Base-by-base conservation (phyloP, 345 rosid species). In the Crucihimalaya himalaica region DNA sequence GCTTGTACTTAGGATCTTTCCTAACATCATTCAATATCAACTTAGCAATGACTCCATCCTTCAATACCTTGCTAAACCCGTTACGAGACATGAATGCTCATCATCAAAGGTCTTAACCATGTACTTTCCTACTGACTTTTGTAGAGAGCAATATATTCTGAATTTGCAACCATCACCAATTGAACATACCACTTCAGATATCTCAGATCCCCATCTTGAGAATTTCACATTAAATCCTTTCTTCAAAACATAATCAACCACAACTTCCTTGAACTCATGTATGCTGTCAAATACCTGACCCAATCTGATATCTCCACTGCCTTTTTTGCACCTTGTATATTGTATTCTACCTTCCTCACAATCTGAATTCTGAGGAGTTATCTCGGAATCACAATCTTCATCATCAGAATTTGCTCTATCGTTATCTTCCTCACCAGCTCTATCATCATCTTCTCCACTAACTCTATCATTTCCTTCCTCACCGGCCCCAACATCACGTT, bases 41-140 rank as follows among this genome's bases (percentile, higher is more conserved):
- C 6, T 67, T 35, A 0, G 27, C 25, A n/a, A 53, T 52, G 5
- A 66, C 1, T 2, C 4, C 0, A 3, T 4, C 27, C 3, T 23
- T 66, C 2, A 52, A 2, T 0, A 51, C 32, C 2, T 37, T 66
- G 23, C 7, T 20, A 13, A 6, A 66, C 0, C 16, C 28, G 0
- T 58, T 16, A 0, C 19, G 6, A 2, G 19, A 12, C 27, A 34
- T 2, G 63, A 1, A 58, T 35, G 16, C 3, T 5, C 1, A 5
- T 16, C 25, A 34, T 5, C 16, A 9, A 57, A 0, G n/a, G 16
- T 18, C 0, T 57, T 32, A 2, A 57, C n/a, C 25, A 32, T 1
- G 6, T 19, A 59, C 0, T n/a, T 0, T 5, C 0, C 7, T 6
- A n/a, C 1, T 5, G 2, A 0, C 6, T 3, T 5, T 1, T 20